Evolutionary conservation across 441 rosid genomes (phyloP), one percentile per base, ranked within the genome.

Genomic region (Flueggea neowawraea): DNA sequence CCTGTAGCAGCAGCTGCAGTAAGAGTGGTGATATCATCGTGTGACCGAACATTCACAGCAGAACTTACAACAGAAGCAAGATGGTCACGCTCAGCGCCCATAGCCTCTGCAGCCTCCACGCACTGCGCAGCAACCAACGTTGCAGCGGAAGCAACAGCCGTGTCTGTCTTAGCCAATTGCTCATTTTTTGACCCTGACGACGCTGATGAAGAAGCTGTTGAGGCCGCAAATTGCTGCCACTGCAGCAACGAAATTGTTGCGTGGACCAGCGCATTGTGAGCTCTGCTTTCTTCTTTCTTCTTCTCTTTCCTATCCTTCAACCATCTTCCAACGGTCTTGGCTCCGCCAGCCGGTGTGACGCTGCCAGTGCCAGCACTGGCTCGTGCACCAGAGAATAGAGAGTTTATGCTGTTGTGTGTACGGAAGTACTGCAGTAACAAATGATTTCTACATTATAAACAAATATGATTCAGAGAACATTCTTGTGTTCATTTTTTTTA

Each of bases 1-100:
- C 98, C 95, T 58, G 98, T 93, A 33, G 97, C 98, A 52, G 98
- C 98, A 1, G 96, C 98, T 28, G 98, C 96, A 6, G 95, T 92
- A 16, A 92, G 93, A 47, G 96, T 90, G 22, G 85, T 69, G 58
- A 92, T 88, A 62, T 88, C 98, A 55, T 90, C 98, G 31, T 86
- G 91, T 9, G 95, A 89, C 60, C 77, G 85, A 47, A 92, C 96
- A 54, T 88, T 92, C 41, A 92, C 96, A 0, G 98, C 90, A 7
- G 96, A 92, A 85, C 88, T 86, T 36, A 92, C 86, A 6, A 90
- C 81, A 0, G 90, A 86, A 31, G 96, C 85, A 66, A 92, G 82
- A 63, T 83, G 88, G 53, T 90, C 98, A 16, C 94, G 86, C 71
- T 90, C 98, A 12, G 85, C 96, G 31, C 98, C 96, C 94, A 90